A percentile compares a stretch with the other conserved stretches of the same genome.
These are phyloP conservation scores for Trichoderma breve DNA, from an alignment of 2,329 filamentous ascomycete genomes.

Conservation along the genomic window DNA sequence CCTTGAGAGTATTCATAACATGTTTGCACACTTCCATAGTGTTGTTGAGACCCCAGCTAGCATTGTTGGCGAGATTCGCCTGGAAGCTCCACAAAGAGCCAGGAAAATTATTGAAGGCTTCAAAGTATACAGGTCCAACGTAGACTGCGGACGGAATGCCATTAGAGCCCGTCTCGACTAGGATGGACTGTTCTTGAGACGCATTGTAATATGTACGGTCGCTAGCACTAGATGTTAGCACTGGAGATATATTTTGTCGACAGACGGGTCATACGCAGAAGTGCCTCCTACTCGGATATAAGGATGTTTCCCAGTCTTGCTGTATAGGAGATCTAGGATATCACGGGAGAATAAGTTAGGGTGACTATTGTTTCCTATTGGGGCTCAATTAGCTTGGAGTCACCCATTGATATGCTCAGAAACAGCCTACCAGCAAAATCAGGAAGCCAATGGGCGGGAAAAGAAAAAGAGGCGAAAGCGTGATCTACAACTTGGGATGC, in stretches of 20 bases:
- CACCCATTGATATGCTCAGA: background rate
- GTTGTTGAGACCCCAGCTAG: constrained; percentile 5
- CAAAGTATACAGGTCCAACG: constrained; percentile 3
- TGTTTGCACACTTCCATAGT: background rate
- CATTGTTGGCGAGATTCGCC: constrained; percentile 4
- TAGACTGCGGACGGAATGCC: background rate
- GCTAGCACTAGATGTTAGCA: background rate
- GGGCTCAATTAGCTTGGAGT: background rate
- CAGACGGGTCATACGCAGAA: background rate
- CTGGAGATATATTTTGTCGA: no score
- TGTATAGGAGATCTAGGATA: background rate
- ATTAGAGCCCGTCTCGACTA: background rate
- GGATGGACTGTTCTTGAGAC: background rate
- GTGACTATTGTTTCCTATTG: constrained; percentile 1
- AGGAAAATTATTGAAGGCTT: background rate
- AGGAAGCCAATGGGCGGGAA: constrained; percentile 2
- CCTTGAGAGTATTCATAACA: background rate
- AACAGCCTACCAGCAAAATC: background rate
- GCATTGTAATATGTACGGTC: constrained; percentile 8
- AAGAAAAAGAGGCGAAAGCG: constrained; percentile 8
- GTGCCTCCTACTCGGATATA: constrained; percentile 4
- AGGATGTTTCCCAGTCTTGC: constrained; percentile 1
- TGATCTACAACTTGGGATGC: constrained; percentile 2
- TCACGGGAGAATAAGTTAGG: constrained; percentile 3
- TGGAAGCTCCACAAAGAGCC: constrained; percentile 6